phyloP scores from a whole-genome alignment of 768 basidiomycete species.

The Pholiota microspora region DNA sequence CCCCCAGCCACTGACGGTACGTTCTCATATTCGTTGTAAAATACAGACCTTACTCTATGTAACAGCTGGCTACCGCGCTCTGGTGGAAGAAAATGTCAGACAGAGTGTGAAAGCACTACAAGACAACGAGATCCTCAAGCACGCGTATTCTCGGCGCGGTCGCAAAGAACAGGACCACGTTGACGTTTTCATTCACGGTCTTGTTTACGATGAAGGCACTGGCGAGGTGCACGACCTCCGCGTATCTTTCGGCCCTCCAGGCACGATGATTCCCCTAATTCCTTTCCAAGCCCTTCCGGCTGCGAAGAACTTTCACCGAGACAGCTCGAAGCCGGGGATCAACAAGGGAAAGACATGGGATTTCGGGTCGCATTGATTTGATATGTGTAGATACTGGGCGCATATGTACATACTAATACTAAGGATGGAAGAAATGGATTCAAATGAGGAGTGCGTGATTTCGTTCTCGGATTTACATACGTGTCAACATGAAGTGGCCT shows the following conservation, averaged over 20 bases:
- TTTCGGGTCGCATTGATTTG: conserved; percentile 9
- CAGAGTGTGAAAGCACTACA: conserved; percentile 37
- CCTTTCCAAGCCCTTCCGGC: conserved; percentile 30
- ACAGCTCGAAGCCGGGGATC: conserved; percentile 18
- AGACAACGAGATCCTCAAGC: conserved; percentile 33
- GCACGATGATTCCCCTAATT: conserved; percentile 29
- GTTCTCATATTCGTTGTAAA: neutral
- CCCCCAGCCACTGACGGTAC: conserved; percentile 24
- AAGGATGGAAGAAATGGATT: neutral
- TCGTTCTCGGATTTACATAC: too few relatives aligned
- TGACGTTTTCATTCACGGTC: conserved; percentile 51
- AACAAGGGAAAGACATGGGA: conserved; percentile 26
- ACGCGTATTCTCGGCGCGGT: conserved; percentile 20
- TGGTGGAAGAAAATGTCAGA: conserved; percentile 53
- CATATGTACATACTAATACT: neutral
- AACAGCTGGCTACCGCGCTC: conserved; percentile 33
- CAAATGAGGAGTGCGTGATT: neutral
- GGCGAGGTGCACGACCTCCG: conserved; percentile 49
- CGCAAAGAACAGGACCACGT: conserved; percentile 21
- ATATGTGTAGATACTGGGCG: neutral
- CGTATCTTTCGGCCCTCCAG: conserved; percentile 40
- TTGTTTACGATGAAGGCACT: conserved; percentile 51
- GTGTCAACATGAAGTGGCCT: neutral
- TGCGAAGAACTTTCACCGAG: conserved; percentile 26
- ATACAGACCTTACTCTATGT: neutral